phyloP scores from a whole-genome alignment of 2,329 filamentous ascomycete genomes.

The Sporothrix protearum region DNA sequence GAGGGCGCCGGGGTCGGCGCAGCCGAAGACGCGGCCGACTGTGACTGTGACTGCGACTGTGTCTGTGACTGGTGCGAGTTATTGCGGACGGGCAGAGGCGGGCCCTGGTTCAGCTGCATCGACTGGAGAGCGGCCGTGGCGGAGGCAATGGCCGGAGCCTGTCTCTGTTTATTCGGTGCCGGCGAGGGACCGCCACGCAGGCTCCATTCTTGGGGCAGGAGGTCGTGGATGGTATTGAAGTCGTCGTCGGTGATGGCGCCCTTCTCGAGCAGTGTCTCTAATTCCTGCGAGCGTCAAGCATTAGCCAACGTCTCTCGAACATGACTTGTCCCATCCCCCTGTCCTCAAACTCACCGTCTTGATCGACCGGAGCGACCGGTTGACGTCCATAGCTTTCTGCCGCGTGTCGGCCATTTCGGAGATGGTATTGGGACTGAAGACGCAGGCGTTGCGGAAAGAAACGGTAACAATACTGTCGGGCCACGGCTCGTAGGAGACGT shows the following conservation, averaged over 20 bases:
- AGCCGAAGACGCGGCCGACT: conserved; percentile 38
- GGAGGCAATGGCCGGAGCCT: not conserved
- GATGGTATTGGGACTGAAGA: not conserved
- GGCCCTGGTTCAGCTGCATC: conserved; percentile 33
- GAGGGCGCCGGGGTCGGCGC: conserved; percentile 41
- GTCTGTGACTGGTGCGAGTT: conserved; percentile 50
- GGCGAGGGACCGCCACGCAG: conserved; percentile 46
- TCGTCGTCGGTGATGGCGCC: conserved; percentile 71
- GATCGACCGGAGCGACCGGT: conserved; percentile 81
- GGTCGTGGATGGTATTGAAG: conserved; percentile 69
- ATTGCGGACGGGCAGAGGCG: conserved; percentile 35
- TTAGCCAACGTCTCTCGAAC: not conserved
- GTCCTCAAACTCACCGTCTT: conserved; percentile 58
- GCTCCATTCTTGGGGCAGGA: conserved; percentile 69
- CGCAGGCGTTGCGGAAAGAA: not conserved
- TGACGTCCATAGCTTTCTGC: conserved; percentile 64
- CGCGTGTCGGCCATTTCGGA: conserved; percentile 34
- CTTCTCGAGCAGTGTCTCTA: conserved; percentile 66
- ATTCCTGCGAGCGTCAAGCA: conserved; percentile 12
- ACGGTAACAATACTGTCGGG: not conserved
- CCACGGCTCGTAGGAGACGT: not conserved
- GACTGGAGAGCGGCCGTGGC: not conserved
- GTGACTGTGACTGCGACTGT: conserved; percentile 39
- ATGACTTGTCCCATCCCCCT: not conserved
- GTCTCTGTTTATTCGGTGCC: not conserved